These are phyloP conservation scores for Colletotrichum phormii DNA, from an alignment of 2,329 filamentous ascomycete genomes.

Conservation along the genomic window DNA sequence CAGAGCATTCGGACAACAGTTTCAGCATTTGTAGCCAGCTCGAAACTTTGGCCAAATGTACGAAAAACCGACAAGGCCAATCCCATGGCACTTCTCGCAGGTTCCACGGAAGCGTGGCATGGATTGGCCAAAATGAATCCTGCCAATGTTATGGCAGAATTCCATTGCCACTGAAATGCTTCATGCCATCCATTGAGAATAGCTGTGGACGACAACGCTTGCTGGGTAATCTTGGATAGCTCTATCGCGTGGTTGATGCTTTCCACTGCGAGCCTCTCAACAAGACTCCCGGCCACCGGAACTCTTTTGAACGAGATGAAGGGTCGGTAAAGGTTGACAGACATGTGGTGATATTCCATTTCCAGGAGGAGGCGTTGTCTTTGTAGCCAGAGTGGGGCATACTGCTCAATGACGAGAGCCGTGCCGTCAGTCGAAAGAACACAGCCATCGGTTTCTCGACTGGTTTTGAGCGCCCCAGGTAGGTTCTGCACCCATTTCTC, in stretches of 20 bases:
- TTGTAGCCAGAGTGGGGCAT: constrained; percentile 55
- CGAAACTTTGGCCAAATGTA: neutral
- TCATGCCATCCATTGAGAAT: constrained; percentile 45
- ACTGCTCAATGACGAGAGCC: constrained; percentile 42
- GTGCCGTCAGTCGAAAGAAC: constrained; percentile 53
- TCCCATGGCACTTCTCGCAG: neutral
- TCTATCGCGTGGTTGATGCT: constrained; percentile 43
- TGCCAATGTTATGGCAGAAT: constrained; percentile 35
- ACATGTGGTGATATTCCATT: constrained; percentile 54
- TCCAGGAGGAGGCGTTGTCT: constrained; percentile 55
- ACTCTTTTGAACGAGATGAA: constrained; percentile 51
- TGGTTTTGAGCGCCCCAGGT: constrained; percentile 51
- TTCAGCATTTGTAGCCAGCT: neutral
- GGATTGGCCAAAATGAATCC: neutral
- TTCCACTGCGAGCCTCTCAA: constrained; percentile 40
- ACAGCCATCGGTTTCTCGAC: constrained; percentile 45
- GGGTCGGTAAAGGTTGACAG: constrained; percentile 51
- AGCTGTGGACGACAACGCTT: constrained; percentile 42
- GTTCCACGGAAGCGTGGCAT: neutral
- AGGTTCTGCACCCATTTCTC: constrained; percentile 45
- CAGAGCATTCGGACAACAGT: neutral
- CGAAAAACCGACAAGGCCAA: neutral
- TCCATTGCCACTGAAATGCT: constrained; percentile 44
- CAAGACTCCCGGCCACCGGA: constrained; percentile 35
- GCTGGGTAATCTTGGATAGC: constrained; percentile 44